Base-by-base conservation (phyloP, 768 basidiomycete species). In the Pleurotus giganteus region DNA sequence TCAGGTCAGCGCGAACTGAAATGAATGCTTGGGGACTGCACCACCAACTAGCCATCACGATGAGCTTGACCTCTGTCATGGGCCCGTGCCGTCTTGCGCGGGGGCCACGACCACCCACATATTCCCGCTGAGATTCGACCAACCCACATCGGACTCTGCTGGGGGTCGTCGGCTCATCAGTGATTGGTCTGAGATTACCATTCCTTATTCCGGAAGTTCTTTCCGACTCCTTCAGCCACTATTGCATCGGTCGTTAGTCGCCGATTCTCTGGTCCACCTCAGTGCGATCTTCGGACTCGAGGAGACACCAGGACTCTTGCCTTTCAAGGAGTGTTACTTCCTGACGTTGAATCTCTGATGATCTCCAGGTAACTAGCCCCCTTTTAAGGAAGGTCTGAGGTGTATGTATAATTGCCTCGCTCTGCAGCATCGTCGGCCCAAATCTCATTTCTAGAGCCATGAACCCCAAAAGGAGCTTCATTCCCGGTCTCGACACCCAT, bases 401-500 rank as follows among this genome's bases (percentile, higher is more conserved):
- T 24, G 26, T 51, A 51, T 37, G 34, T 32, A 24, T 51, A 23
- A 51, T 51, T 51, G n/a, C 49, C 49, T 34, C 19, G 29, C 34
- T 31, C 26, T 51, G 49, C 31, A 34, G 49, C 21, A 37, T 32
- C 23, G 32, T 23, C 19, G 37, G 23, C 31, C 49, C 49, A 51
- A 51, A 26, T 51, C 21, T 23, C 49, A 34, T 51, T 32, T 23
- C 49, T 39, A 29, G 32, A 36, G 21, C 15, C 49, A 37, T 37
- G 31, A 51, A 51, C 49, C 49, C 49, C 49, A 51, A 51, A 51
- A 36, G 31, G 32, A 51, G 34, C 49, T 21, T 13, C 31, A 24
- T 51, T 51, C 49, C 49, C 49, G 21, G 21, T 28, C 49, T 51
- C 49, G 49, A 36, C 13, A 36, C 11, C 34, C 31, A 26, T 34